Evolutionary conservation across 306 rosid species (phyloP), one percentile per base, ranked within the genome.

Genomic region (Heteromeles arbutifolia): DNA sequence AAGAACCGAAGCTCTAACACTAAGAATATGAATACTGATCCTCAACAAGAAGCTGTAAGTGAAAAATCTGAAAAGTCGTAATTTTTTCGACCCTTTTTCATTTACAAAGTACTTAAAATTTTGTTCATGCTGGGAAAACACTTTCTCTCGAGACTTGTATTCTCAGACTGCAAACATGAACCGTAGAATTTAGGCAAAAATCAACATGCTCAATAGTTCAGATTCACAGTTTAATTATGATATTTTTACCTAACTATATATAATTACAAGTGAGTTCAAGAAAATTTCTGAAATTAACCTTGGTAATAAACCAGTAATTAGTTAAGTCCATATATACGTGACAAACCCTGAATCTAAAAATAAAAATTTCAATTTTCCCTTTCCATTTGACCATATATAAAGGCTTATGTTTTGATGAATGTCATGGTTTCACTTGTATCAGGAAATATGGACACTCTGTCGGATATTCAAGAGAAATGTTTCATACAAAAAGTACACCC

Each of bases 361-460:
- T 50, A 50, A 15, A 50, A 62, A 12, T 28, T 3, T 57, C 25
- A n/a, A 8, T 21, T 56, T 14, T 14, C 14, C 66, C 8, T 62
- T 62, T 28, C 39, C 32, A 3, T 62, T 62, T 28, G 66, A 29
- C 21, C 21, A 12, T 26, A 59, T 62, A 26, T 62, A 14, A 62
- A 62, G 37, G 34, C 66, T 62, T 64, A 31, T 64, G 68, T 64
- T 29, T 21, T 64, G 68, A 64, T 64, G 43, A 31, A 64, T 64
- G 21, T 18, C 11, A 31, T 64, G 68, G 68, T 64, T 50, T 64
- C 43, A 31, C 12, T 31, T 31, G 41, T 17, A 17, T 64, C 96
- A 95, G 99, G 99, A 95, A 84, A 90, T 95, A 52, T 95, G 99
- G 99, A 95, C 99, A 18, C 73, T 95, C 11, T 95, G 99, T 71